phyloP scores from a whole-genome alignment of 345 rosid species.

The Psidium friedrichsthalianum region DNA sequence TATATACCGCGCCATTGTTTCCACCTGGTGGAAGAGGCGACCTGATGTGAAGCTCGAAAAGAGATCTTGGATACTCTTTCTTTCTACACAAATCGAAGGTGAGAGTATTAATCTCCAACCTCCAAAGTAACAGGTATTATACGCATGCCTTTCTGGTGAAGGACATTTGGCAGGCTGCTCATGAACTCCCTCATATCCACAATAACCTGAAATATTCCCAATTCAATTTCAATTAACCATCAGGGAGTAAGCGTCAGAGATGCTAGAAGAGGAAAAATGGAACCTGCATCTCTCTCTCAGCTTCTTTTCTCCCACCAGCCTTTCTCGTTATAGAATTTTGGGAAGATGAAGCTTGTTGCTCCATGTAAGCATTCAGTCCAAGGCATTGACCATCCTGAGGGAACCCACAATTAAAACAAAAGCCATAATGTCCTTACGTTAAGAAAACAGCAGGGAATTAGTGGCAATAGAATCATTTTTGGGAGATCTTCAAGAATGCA shows the following conservation, averaged over 20 bases:
- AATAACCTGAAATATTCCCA: slow-evolving; percentile 42
- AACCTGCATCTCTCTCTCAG: slow-evolving; percentile 88
- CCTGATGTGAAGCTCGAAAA: slow-evolving; percentile 91
- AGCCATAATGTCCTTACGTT: not conserved
- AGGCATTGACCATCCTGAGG: slow-evolving; percentile 58
- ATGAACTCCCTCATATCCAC: slow-evolving; percentile 99
- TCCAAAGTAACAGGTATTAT: slow-evolving; percentile 87
- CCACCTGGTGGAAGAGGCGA: slow-evolving; percentile 90
- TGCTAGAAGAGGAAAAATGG: not conserved
- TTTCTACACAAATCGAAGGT: slow-evolving; percentile 77
- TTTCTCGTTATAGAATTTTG: slow-evolving; percentile 79
- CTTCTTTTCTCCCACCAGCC: slow-evolving; percentile 93
- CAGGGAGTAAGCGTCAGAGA: not conserved
- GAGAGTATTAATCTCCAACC: slow-evolving; percentile 94
- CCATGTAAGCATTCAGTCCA: slow-evolving; percentile 43
- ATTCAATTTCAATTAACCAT: not conserved
- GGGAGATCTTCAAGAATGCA: not conserved
- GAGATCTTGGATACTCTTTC: slow-evolving; percentile 96
- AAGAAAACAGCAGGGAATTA: not conserved
- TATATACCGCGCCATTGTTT: slow-evolving; percentile 86
- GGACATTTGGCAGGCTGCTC: slow-evolving; percentile 99
- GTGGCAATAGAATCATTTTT: not conserved
- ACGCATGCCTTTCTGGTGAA: slow-evolving; percentile 91
- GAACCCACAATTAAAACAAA: not conserved
- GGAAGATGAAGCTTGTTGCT: slow-evolving; percentile 51